Percentiles rank a stretch among this genome's conserved stretches.
Conservation (phyloP, 2,329 filamentous ascomycete species). For the Microdochium nivale region DNA sequence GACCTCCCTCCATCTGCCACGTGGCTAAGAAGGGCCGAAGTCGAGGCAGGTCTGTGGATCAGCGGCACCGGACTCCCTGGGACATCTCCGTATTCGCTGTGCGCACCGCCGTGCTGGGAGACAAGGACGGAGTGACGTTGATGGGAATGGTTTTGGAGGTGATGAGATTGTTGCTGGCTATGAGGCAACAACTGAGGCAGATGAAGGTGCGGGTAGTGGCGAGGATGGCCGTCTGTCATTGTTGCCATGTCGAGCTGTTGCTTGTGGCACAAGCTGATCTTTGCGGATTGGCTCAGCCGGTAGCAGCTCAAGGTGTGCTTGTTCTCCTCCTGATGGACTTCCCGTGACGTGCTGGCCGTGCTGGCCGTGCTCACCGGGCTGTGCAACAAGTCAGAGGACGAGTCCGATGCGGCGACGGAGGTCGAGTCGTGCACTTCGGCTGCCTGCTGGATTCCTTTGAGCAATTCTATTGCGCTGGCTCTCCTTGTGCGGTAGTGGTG, state of each 20-base stretch:
- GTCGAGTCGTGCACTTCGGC: neutral
- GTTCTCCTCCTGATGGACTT: constrained; percentile 6
- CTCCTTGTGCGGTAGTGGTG: neutral
- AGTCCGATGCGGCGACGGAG: neutral
- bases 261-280: neutral
- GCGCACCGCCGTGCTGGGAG: neutral
- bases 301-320: constrained; percentile 2
- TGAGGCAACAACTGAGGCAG: neutral
- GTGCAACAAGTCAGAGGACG: neutral
- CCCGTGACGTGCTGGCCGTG: neutral
- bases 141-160: neutral
- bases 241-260: neutral
- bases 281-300: neutral
- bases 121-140: neutral
- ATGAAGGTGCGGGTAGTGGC: neutral
- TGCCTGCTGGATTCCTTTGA: neutral
- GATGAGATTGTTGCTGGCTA: neutral
- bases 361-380: neutral
- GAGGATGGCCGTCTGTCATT: neutral
- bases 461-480: neutral
- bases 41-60: neutral
- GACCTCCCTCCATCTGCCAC: neutral
- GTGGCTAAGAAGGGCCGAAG: neutral
- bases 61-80: neutral
- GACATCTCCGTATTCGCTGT: neutral